These are phyloP conservation scores for Penicillium crustosum DNA, from an alignment of 2,329 filamentous ascomycete genomes.

Conservation along the genomic window DNA sequence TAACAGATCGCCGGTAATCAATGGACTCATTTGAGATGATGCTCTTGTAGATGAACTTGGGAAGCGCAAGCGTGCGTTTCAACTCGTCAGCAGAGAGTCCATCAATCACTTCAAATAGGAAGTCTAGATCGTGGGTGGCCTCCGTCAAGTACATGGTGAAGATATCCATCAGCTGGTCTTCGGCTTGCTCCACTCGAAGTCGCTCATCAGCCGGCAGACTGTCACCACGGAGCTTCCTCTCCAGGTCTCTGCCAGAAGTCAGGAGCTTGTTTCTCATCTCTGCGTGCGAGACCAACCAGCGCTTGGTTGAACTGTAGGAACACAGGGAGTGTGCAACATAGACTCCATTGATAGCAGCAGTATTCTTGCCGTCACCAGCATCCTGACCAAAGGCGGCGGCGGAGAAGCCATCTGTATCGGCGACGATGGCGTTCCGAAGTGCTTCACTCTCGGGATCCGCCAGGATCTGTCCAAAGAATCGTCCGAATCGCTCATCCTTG, in stretches of 20 bases:
- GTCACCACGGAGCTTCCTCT: conserved; percentile 69
- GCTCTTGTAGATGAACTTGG: conserved; percentile 77
- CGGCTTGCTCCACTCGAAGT: conserved; percentile 82
- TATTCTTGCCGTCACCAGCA: conserved; percentile 66
- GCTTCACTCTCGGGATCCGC: conserved; percentile 70
- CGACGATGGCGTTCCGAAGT: conserved; percentile 71
- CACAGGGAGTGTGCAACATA: conserved; percentile 80
- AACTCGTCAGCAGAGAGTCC: conserved; percentile 80
- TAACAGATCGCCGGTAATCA: conserved; percentile 78
- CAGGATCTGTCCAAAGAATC: conserved; percentile 86
- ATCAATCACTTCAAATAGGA: conserved; percentile 81
- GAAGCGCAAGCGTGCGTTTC: conserved; percentile 71
- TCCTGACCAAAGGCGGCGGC: conserved; percentile 64
- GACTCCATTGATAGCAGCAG: conserved; percentile 81
- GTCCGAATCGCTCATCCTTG: conserved; percentile 81
- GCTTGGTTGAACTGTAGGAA: conserved; percentile 61
- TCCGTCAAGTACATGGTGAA: conserved; percentile 77
- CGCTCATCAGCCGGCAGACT: conserved; percentile 70
- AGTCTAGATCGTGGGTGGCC: conserved; percentile 74
- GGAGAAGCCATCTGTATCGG: conserved; percentile 71
- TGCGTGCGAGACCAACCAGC: conserved; percentile 63
- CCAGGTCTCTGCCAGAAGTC: conserved; percentile 71
- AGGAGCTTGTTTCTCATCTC: conserved; percentile 60
- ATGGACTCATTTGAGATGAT: conserved; percentile 83
- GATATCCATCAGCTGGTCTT: conserved; percentile 82